Evolutionary conservation across 2,329 filamentous ascomycete species (phyloP).

Genomic region (Cercospora beticola): DNA sequence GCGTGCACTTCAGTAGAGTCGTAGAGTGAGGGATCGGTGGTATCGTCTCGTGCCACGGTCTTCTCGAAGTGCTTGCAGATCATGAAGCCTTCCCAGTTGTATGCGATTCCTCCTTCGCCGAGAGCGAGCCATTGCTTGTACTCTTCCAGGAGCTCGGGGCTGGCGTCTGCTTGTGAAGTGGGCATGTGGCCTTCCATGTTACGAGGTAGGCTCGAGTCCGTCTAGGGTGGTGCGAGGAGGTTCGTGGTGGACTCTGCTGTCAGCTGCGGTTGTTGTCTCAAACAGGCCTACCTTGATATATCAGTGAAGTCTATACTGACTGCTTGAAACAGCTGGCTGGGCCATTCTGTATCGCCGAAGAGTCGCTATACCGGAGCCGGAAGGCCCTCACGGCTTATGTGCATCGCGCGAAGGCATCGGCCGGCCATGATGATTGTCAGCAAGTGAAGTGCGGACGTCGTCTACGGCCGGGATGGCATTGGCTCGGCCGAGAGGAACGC

Average conservation of each 20-base stretch:
- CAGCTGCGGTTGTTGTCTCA: neutral
- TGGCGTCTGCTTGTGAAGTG: neutral
- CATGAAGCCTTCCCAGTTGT: conserved; percentile 13
- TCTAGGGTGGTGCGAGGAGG: neutral
- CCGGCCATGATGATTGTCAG: neutral
- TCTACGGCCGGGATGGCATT: neutral
- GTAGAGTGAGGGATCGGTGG: conserved; percentile 8
- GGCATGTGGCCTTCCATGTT: neutral
- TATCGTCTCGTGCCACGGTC: conserved; percentile 9
- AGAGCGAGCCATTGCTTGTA: conserved; percentile 15
- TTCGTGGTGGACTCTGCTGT: neutral
- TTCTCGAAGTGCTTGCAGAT: conserved; percentile 1
- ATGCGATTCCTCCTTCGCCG: conserved; percentile 12
- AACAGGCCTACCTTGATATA: conserved; percentile 2
- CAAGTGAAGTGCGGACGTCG: neutral
- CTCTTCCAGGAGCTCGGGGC: conserved; percentile 7
- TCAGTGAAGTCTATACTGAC: neutral
- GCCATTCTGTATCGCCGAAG: neutral
- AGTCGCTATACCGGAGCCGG: neutral
- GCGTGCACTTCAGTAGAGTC: conserved; percentile 1
- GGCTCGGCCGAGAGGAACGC: neutral
- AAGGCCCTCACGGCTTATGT: neutral
- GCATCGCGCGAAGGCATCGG: neutral
- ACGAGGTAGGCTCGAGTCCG: neutral
- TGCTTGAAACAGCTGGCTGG: neutral